These are phyloP conservation scores for Colletotrichum nymphaeae DNA, from an alignment of 2,329 filamentous ascomycete genomes.

Conservation along the genomic window DNA sequence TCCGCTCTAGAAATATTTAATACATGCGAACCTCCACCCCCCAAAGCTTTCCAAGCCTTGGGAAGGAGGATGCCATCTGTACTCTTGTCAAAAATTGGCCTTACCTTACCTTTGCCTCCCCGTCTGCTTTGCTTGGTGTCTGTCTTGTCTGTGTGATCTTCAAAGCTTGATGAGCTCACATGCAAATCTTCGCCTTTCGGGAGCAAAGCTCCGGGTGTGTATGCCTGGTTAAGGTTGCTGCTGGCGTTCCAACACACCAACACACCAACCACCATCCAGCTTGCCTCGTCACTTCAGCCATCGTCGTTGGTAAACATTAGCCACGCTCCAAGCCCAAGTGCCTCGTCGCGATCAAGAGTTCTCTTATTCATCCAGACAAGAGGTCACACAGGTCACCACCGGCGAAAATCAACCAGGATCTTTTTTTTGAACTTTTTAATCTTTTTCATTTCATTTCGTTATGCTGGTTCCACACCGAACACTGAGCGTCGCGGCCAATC, in stretches of 20 bases:
- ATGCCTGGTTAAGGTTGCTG: conserved; percentile 29
- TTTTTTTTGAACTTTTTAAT: conserved; percentile 27
- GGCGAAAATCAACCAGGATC: conserved; percentile 2
- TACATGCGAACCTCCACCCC: not conserved
- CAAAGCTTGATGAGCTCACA: conserved; percentile 34
- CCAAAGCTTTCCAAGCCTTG: not conserved
- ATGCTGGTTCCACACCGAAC: conserved; percentile 26
- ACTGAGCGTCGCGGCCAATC: conserved; percentile 30
- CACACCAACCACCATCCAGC: not conserved
- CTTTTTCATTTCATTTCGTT: conserved; percentile 26
- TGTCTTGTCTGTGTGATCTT: conserved; percentile 31
- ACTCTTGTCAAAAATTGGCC: not conserved
- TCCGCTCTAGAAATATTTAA: conserved; percentile 24
- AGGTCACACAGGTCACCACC: conserved; percentile 20
- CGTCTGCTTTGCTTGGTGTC: conserved; percentile 10
- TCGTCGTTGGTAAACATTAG: conserved; percentile 16
- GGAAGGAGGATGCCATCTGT: not conserved
- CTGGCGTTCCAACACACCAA: conserved; percentile 15
- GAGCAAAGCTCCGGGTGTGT: conserved; percentile 29
- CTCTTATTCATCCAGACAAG: conserved; percentile 4
- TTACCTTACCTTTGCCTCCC: not conserved
- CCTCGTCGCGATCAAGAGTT: conserved; percentile 3
- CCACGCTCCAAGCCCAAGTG: not conserved
- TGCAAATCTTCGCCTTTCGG: conserved; percentile 34
- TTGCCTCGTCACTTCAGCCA: conserved; percentile 8